Base-by-base conservation (phyloP, 2,329 filamentous ascomycete genomes). In the Lasiodiplodia citricola region DNA sequence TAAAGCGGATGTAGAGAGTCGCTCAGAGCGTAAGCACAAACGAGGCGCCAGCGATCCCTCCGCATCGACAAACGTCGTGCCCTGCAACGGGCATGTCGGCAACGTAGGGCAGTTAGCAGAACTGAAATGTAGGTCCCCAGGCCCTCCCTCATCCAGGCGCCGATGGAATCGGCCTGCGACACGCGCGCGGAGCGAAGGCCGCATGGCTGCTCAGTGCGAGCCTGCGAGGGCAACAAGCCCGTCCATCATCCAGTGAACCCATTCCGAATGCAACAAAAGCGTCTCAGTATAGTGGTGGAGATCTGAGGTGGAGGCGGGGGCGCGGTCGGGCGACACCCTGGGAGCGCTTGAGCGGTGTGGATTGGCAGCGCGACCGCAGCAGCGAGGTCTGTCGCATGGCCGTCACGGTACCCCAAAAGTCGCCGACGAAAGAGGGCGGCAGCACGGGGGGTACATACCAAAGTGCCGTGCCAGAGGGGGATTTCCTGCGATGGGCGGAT, bases 371-470 rank as follows among this genome's bases (percentile, higher is more conserved):
- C 60, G 60, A 64, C 60, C 60, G 60, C 60, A 21, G 47, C 44
- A 31, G 60, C 60, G 44, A 64, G 28, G 60, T 37, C 60, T 37
- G 60, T 54, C 60, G 60, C 60, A 23, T 51, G 47, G 60, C 44
- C 37, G 56, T 44, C 37, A 41, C 37, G 56, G 37, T 28, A 47
- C n/a, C 47, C 41, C 47, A 52, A 64, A n/a, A 64, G 60, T 64
- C 31, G 60, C 60, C 60, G 31, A 52, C 10, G 51, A 50, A 31
- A 25, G 2, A 56, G 50, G 37, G 51, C 63, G 37, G 63, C 63
- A 66, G 63, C 35, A 23, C 31, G 51, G 51, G 63, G 31, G 23
- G n/a, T 66, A 66, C 63, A 66, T 66, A 66, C 63, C 63, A 64
- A 50, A n/a, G 52, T 50, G 44, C 60, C 60, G 44, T 21, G 18